Evolutionary conservation across 2,329 filamentous ascomycete genomes (phyloP).

Genomic region (Colletotrichum tamarilloi): DNA sequence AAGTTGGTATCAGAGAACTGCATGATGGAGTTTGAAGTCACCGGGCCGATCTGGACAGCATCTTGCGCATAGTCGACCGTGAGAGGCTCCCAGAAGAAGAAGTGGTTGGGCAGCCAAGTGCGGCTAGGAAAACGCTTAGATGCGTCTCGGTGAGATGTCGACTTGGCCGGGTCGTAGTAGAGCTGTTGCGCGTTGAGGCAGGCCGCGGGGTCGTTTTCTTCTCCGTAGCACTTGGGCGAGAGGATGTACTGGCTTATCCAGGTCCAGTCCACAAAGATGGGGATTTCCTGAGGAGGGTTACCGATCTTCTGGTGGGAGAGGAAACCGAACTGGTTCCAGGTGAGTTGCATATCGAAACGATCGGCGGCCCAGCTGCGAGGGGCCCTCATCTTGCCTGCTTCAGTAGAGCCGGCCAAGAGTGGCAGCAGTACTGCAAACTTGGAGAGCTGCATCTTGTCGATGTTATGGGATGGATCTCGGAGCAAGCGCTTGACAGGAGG

Average conservation of each 20-base stretch:
- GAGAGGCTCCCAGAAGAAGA: slow-evolving; percentile 36
- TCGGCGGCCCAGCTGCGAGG: neutral
- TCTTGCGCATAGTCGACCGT: slow-evolving; percentile 35
- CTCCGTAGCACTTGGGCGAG: slow-evolving; percentile 35
- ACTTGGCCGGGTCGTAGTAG: slow-evolving; percentile 34
- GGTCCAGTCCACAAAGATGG: slow-evolving; percentile 38
- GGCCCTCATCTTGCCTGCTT: slow-evolving; percentile 12
- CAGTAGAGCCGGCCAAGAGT: neutral
- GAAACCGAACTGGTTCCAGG: slow-evolving; percentile 33
- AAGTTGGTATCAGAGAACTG: slow-evolving; percentile 35
- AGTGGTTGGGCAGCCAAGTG: slow-evolving; percentile 38
- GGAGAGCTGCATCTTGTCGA: neutral
- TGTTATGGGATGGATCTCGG: neutral
- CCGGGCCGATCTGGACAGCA: slow-evolving; percentile 27
- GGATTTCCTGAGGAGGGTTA: slow-evolving; percentile 27
- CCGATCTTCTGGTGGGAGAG: slow-evolving; percentile 30
- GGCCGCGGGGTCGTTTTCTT: slow-evolving; percentile 10
- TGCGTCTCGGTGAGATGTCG: slow-evolving; percentile 26
- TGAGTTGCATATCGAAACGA: slow-evolving; percentile 33
- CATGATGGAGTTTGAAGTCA: slow-evolving; percentile 19
- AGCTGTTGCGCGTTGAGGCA: slow-evolving; percentile 31
- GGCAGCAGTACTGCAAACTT: neutral
- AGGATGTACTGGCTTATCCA: slow-evolving; percentile 36
- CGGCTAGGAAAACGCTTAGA: slow-evolving; percentile 26
- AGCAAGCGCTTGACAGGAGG: neutral